Evolutionary conservation across 1,139 yeast genomes (phyloP), one percentile per base, ranked within the genome.

Genomic region (Ogataea hybrid): DNA sequence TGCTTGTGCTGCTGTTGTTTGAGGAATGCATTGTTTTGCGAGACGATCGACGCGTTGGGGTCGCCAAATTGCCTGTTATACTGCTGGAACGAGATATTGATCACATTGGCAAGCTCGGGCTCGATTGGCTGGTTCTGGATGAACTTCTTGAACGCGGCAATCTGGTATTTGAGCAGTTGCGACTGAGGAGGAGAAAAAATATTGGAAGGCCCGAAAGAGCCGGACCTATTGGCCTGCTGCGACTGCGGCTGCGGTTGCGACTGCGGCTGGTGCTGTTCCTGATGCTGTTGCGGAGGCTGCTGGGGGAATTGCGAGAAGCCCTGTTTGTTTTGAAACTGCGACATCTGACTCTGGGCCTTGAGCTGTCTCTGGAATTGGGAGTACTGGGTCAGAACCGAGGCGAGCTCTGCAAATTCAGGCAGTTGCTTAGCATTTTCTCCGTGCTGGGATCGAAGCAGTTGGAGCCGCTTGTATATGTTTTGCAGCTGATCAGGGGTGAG

Each of bases 151-250:
- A 83, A 73, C 1, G 89, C 84, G 37, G 82, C 82, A 35, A 81
- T 79, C 59, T 84, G 92, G 35, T 84, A 81, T 58, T 80, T 83
- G 40, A 84, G 67, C 32, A 82, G 63, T 48, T 79, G 79, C 32
- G 84, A 77, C 52, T 84, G 90, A 50, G 75, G 78, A 2, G 75
- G 68, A 1, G 84, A 72, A 50, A 81, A 81, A 6, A 71, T 57
- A 6, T 48, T 42, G 4, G 59, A 53, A 2, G 57, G 41, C 11
- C 41, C 41, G 10, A 30, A 30, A n/a, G 32, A 11, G 15, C 22
- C 22, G 12, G 32, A n/a, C 15, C 23, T 9, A 18, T n/a, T 30
- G 14, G 28, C 18, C 20, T 31, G 41, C 6, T 21, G 41, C 10
- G 22, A 28, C 32, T 38, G 44, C 31, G 34, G 47, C 33, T 28